phyloP scores from a whole-genome alignment of 768 basidiomycete species.

The Xerocomus brunneocitrinus region DNA sequence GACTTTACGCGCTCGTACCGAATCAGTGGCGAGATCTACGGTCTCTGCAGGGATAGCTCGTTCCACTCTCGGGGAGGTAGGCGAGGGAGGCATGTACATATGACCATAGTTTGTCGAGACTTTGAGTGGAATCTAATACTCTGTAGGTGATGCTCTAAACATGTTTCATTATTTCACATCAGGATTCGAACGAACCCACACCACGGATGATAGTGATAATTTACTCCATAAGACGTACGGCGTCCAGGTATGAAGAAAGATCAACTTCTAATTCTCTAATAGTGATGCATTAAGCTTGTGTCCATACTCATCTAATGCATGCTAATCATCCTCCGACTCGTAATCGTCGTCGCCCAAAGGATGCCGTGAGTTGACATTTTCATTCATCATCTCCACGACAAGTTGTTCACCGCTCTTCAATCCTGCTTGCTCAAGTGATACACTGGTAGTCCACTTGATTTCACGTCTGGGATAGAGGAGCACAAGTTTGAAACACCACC shows the following conservation, averaged over 20 bases:
- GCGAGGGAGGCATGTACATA: slow-evolving; percentile 53
- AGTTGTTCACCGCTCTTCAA: slow-evolving; percentile 60
- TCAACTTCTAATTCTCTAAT: background rate
- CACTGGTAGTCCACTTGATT: slow-evolving; percentile 45
- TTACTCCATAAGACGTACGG: background rate
- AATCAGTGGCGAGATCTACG: slow-evolving; percentile 7
- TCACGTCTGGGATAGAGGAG: slow-evolving; percentile 67
- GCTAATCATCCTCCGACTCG: slow-evolving; percentile 45
- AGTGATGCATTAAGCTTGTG: background rate
- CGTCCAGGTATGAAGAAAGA: background rate
- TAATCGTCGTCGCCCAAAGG: slow-evolving; percentile 56
- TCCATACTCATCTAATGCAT: background rate
- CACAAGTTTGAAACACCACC: slow-evolving; percentile 72
- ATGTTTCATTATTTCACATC: background rate
- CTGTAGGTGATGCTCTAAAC: background rate
- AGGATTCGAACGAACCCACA: background rate
- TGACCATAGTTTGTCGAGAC: slow-evolving; percentile 15
- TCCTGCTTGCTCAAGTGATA: slow-evolving; percentile 40
- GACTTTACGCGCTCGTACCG: slow-evolving; percentile 8
- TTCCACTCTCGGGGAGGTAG: slow-evolving; percentile 27
- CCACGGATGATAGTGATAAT: background rate
- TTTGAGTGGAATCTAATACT: background rate
- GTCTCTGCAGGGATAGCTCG: slow-evolving; percentile 8
- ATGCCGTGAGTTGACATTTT: slow-evolving; percentile 14
- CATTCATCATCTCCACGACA: slow-evolving; percentile 48